These are phyloP conservation scores for Entomortierella lignicola DNA, from an alignment of 192 early-diverging fungal genomes.

Conservation along the genomic window DNA sequence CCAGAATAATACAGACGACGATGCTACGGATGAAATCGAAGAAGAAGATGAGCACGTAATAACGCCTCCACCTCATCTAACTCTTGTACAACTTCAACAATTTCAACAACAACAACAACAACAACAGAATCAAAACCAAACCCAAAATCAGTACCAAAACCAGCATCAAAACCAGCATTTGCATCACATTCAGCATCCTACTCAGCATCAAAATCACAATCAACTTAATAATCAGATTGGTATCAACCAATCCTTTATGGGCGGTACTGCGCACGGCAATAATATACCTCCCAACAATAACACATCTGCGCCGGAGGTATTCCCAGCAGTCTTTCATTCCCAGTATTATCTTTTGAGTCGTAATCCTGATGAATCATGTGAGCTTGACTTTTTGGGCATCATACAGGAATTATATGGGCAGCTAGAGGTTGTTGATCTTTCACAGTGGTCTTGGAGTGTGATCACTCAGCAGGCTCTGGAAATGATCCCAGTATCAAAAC, in stretches of 20 bases:
- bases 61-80: neutral
- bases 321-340: constrained; percentile 13
- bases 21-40: constrained; percentile 2
- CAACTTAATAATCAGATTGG: neutral
- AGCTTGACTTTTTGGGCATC: constrained; percentile 14
- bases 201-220: neutral
- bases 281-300: neutral
- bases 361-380: constrained; percentile 18
- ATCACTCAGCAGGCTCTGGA: constrained; percentile 10
- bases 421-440: constrained; percentile 26
- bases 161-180: neutral
- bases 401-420: constrained; percentile 17
- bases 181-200: neutral
- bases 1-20: constrained; percentile 2
- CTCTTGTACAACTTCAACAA: neutral
- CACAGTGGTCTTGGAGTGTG: constrained; percentile 26
- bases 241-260: neutral
- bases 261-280: constrained; percentile 3
- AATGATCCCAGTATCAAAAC: constrained; percentile 9
- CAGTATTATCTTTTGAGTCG: constrained; percentile 16
- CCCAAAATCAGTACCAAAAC: neutral
- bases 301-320: neutral
- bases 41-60: constrained; percentile 1
- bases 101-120: neutral
- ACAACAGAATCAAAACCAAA: neutral